Conservation (phyloP, 2,329 filamentous ascomycete species). For the Paecilomyces formosus region DNA sequence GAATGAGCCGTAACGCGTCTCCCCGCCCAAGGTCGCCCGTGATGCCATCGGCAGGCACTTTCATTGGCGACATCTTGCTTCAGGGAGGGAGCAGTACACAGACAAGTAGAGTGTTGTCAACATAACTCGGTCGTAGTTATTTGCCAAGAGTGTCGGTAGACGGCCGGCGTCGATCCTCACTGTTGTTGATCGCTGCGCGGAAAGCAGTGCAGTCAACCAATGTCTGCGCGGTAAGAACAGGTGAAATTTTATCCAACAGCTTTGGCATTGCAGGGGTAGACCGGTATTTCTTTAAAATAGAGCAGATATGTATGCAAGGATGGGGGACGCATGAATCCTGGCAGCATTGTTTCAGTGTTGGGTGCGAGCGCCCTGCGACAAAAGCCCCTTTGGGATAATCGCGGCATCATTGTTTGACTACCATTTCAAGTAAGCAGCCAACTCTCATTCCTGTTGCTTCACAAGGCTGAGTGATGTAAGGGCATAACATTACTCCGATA, state of each 20-base stretch:
- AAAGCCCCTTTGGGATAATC: neutral
- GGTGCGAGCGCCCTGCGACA: neutral
- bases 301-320: neutral
- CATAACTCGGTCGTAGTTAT: neutral
- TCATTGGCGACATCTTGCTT: constrained; percentile 4
- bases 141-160: neutral
- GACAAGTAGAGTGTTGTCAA: neutral
- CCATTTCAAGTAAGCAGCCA: neutral
- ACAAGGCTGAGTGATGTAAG: neutral
- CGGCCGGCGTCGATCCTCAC: neutral
- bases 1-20: constrained; percentile 13
- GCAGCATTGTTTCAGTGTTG: neutral
- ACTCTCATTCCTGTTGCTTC: neutral
- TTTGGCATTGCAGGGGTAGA: neutral
- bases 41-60: constrained; percentile 22
- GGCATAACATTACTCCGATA: neutral
- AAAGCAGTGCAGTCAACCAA: neutral
- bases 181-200: neutral
- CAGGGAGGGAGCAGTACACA: neutral
- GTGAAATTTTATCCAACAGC: neutral
- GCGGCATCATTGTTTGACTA: neutral
- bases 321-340: neutral
- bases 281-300: neutral
- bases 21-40: constrained; percentile 19
- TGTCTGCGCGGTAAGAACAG: neutral